A percentile compares a stretch with the other conserved stretches of the same genome.
phyloP scores from a whole-genome alignment of 2,329 filamentous ascomycete species.

The Alternaria arborescens region DNA sequence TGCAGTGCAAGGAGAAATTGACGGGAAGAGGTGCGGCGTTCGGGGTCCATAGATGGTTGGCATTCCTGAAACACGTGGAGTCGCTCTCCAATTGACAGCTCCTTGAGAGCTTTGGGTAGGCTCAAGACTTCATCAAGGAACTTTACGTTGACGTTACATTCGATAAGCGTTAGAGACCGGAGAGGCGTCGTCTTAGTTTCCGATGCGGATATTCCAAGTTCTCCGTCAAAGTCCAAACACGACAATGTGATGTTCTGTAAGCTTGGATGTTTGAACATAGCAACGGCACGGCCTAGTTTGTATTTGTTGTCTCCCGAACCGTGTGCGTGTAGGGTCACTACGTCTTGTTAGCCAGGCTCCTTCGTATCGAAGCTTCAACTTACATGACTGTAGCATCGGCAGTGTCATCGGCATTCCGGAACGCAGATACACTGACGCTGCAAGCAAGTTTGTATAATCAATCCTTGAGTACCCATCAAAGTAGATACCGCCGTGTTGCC shows the following conservation, averaged over 20 bases:
- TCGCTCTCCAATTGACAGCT: constrained; percentile 46
- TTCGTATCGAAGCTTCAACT: constrained; percentile 5
- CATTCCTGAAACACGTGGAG: constrained; percentile 40
- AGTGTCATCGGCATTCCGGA: constrained; percentile 24
- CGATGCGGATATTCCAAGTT: constrained; percentile 21
- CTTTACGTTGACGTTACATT: constrained; percentile 46
- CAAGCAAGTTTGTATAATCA: constrained; percentile 43
- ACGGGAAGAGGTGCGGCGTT: constrained; percentile 31
- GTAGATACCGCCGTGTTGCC: constrained; percentile 22
- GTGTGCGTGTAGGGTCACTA: constrained; percentile 48
- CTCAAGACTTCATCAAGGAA: constrained; percentile 41
- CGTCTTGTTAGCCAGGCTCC: constrained; percentile 14
- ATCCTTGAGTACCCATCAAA: constrained; percentile 44
- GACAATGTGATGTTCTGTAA: constrained; percentile 44
- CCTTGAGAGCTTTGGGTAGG: constrained; percentile 43
- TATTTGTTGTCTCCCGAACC: constrained; percentile 39
- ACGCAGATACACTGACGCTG: constrained; percentile 33
- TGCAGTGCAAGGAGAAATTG: constrained; percentile 41
- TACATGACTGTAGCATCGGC: constrained; percentile 44
- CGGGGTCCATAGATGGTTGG: constrained; percentile 22
- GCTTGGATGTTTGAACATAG: constrained; percentile 47
- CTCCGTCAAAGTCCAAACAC: constrained; percentile 41
- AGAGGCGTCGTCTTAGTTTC: constrained; percentile 41
- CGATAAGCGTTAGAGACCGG: constrained; percentile 44
- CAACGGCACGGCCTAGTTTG: constrained; percentile 32